A percentile compares a stretch with the other conserved stretches of the same genome.
These are phyloP conservation scores for Fusarium ambrosium DNA, from an alignment of 2,329 filamentous ascomycete species.

Conservation along the genomic window DNA sequence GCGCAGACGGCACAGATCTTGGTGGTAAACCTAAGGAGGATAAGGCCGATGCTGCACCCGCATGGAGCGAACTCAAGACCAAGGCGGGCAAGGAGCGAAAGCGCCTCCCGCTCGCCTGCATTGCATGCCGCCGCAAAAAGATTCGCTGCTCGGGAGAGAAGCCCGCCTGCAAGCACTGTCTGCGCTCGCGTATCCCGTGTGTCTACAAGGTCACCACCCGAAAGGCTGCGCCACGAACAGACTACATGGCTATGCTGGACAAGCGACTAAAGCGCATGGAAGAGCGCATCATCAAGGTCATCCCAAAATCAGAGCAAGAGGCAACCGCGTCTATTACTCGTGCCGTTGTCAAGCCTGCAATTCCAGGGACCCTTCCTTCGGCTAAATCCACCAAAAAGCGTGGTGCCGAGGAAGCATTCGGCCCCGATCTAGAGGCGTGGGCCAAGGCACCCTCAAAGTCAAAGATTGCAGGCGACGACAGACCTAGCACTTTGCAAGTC, in stretches of 20 bases:
- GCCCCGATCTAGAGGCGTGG: slow-evolving; percentile 85
- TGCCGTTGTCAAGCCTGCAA: slow-evolving; percentile 85
- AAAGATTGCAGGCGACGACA: slow-evolving; percentile 59
- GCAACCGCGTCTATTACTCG: slow-evolving; percentile 76
- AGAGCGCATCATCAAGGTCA: slow-evolving; percentile 94
- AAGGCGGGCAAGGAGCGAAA: slow-evolving; percentile 97
- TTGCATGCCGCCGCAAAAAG: slow-evolving; percentile 96
- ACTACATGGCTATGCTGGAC: slow-evolving; percentile 99
- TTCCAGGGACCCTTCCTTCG: slow-evolving; percentile 66
- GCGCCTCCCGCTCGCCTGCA: slow-evolving; percentile 91
- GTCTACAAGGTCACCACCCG: slow-evolving; percentile 97
- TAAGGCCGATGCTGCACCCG: slow-evolving; percentile 70
- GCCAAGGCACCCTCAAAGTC: slow-evolving; percentile 70
- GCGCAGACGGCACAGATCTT: slow-evolving; percentile 67
- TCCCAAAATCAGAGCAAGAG: slow-evolving; percentile 87
- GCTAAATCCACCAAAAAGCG: slow-evolving; percentile 78
- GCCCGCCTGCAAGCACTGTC: slow-evolving; percentile 95
- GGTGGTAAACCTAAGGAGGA: slow-evolving; percentile 68
- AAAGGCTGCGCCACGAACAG: slow-evolving; percentile 93
- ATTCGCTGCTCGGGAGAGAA: slow-evolving; percentile 98
- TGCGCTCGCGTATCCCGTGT: slow-evolving; percentile 92
- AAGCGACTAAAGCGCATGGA: slow-evolving; percentile 97
- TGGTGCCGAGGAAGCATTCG: slow-evolving; percentile 88
- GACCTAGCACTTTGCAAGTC: slow-evolving; percentile 66
- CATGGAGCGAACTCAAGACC: slow-evolving; percentile 88